Evolutionary conservation across 441 rosid species (phyloP).

Genomic region (Omphalea diandra): DNA sequence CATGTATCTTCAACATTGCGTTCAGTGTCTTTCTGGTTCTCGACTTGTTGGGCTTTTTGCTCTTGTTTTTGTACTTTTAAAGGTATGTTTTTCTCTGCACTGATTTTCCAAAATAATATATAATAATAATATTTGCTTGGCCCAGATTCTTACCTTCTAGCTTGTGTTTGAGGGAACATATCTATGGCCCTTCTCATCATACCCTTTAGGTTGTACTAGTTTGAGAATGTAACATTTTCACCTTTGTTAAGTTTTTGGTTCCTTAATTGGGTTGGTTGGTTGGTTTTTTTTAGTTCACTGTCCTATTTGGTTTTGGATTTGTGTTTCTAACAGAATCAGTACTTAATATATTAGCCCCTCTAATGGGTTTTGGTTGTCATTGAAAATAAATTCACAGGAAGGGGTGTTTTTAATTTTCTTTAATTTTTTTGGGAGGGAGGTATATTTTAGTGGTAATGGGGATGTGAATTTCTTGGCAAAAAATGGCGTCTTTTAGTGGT

Average conservation of each 20-base stretch:
- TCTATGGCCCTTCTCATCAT: neutral
- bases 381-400: neutral
- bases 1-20: neutral
- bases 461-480: slow-evolving; percentile 45
- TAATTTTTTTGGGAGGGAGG: neutral
- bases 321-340: neutral
- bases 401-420: neutral
- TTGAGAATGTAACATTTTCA: neutral
- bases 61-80: neutral
- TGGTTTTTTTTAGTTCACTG: neutral
- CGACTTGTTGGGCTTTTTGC: neutral
- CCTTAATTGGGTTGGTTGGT: neutral
- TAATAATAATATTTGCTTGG: too few species aligned
- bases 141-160: slow-evolving; percentile 15
- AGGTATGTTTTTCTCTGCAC: slow-evolving; percentile 9
- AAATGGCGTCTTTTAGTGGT: slow-evolving; percentile 59
- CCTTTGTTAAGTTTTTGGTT: neutral
- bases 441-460: slow-evolving; percentile 17
- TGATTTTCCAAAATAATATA: slow-evolving; percentile 13
- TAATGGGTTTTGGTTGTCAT: slow-evolving; percentile 5
- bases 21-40: neutral
- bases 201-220: neutral
- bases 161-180: slow-evolving; percentile 23
- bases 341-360: neutral
- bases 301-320: neutral